A percentile compares a stretch with the other conserved stretches of the same genome.
These are phyloP conservation scores for Globisporangium recalcitrans DNA, from an alignment of 352 stramenopile genomes.

Conservation along the genomic window DNA sequence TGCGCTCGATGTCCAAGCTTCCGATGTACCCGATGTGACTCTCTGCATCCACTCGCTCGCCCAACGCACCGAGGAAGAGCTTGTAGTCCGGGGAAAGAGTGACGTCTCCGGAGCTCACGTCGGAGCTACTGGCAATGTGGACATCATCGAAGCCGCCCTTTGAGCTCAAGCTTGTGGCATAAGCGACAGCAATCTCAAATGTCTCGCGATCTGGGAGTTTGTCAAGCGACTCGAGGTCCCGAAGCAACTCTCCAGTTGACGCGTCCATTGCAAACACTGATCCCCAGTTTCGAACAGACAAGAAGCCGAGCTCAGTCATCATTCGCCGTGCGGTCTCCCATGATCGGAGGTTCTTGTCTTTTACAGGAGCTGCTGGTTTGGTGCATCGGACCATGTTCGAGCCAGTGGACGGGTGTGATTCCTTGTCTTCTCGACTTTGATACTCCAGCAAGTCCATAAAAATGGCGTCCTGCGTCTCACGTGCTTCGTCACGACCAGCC, in stretches of 20 bases:
- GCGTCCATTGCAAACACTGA: constrained; percentile 78
- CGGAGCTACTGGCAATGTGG: constrained; percentile 46
- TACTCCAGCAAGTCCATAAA: constrained; percentile 59
- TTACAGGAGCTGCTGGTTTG: constrained; percentile 40
- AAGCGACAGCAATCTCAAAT: constrained; percentile 79
- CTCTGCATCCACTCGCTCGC: constrained; percentile 45
- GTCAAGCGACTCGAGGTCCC: constrained; percentile 66
- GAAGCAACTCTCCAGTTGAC: constrained; percentile 42
- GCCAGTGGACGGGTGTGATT: constrained; percentile 20
- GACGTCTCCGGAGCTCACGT: constrained; percentile 36
- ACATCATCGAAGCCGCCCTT: constrained; percentile 76
- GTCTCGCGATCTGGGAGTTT: constrained; percentile 72
- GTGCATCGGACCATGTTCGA: constrained; percentile 19
- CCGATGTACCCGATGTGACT: constrained; percentile 48
- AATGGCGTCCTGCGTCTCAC: constrained; percentile 52
- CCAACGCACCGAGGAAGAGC: constrained; percentile 61
- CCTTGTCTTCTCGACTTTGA: constrained; percentile 54
- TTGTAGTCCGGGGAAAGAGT: constrained; percentile 62
- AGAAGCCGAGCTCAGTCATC: constrained; percentile 80
- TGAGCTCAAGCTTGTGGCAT: constrained; percentile 58
- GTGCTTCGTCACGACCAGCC: constrained; percentile 42
- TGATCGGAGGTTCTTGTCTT: constrained; percentile 53
- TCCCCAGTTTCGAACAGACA: constrained; percentile 83
- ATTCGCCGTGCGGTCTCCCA: constrained; percentile 76
- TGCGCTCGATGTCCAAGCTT: constrained; percentile 28